Percentiles rank a stretch among this genome's conserved stretches.
phyloP scores from a whole-genome alignment of 768 basidiomycete genomes.

The Chalciporus sphaerocephalus region DNA sequence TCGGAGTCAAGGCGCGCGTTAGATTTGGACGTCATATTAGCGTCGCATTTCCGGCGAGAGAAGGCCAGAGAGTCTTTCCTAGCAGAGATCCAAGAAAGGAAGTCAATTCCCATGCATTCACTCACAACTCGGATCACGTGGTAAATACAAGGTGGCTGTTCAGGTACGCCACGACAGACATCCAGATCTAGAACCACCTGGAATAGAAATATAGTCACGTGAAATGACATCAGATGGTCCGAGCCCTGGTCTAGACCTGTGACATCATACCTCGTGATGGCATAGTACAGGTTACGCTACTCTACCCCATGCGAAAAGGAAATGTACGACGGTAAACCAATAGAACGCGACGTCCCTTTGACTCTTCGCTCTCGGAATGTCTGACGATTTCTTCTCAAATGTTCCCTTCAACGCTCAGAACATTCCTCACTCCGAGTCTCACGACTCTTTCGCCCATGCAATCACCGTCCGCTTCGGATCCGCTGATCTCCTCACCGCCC shows the following conservation, averaged over 20 bases:
- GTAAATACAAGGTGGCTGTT: too few relatives aligned
- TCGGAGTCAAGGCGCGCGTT: too few relatives aligned
- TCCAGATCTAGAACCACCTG: too few relatives aligned
- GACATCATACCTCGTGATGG: constrained; percentile 35
- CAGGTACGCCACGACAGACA: too few relatives aligned
- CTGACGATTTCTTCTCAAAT: constrained; percentile 42
- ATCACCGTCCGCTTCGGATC: constrained; percentile 44
- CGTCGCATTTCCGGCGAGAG: too few relatives aligned
- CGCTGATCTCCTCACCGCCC: constrained; percentile 36
- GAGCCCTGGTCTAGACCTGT: constrained; percentile 20
- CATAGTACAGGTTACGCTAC: too few relatives aligned
- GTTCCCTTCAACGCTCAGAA: constrained; percentile 21
- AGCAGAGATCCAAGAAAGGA: too few relatives aligned
- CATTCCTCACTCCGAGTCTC: constrained; percentile 20
- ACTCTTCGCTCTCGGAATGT: constrained; percentile 13
- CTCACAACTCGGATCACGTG: too few relatives aligned
- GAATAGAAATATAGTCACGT: constrained; percentile 21
- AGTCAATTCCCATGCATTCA: constrained; percentile 12
- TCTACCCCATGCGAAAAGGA: too few relatives aligned
- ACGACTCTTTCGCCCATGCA: constrained; percentile 51
- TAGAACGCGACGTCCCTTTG: neutral
- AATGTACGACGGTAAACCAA: neutral
- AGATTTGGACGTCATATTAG: neutral
- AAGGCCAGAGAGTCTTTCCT: too few relatives aligned
- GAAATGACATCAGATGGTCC: constrained; percentile 21